Conservation (phyloP, 106 monocot genomes). For the Phalaenopsis aphrodite region DNA sequence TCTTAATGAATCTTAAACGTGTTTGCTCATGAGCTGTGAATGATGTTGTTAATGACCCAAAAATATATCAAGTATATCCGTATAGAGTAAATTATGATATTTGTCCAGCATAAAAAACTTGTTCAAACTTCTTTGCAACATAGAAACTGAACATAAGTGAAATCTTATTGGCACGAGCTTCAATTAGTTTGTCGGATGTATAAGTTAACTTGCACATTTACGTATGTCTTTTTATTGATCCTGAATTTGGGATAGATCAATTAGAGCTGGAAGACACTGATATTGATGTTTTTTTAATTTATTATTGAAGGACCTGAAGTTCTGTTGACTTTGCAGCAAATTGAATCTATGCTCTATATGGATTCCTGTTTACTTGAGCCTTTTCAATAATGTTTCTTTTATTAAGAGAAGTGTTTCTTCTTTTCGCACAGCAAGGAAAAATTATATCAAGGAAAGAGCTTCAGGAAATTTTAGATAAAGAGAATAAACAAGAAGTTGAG, state of each 20-base stretch:
- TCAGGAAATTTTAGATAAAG: slow-evolving; percentile 63
- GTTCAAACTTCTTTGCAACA: neutral
- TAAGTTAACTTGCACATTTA: neutral
- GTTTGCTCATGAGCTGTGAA: no score
- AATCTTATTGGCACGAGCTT: neutral
- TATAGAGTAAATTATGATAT: neutral
- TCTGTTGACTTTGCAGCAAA: neutral
- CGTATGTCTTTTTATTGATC: neutral
- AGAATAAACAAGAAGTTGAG: slow-evolving; percentile 73
- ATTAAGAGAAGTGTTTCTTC: neutral
- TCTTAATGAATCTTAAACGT: no score
- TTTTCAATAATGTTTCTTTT: neutral
- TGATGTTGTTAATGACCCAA: no score
- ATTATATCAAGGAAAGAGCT: slow-evolving; percentile 74
- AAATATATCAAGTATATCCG: no score
- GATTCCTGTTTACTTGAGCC: neutral
- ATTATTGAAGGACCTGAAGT: neutral
- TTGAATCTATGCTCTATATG: neutral
- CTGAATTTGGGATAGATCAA: neutral
- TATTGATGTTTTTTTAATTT: neutral
- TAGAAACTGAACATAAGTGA: neutral
- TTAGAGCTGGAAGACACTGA: neutral
- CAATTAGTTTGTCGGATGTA: neutral
- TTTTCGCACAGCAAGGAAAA: slow-evolving; percentile 52
- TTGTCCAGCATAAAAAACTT: neutral